Conservation (phyloP, 306 rosid species). For the Heteromeles arbutifolia region DNA sequence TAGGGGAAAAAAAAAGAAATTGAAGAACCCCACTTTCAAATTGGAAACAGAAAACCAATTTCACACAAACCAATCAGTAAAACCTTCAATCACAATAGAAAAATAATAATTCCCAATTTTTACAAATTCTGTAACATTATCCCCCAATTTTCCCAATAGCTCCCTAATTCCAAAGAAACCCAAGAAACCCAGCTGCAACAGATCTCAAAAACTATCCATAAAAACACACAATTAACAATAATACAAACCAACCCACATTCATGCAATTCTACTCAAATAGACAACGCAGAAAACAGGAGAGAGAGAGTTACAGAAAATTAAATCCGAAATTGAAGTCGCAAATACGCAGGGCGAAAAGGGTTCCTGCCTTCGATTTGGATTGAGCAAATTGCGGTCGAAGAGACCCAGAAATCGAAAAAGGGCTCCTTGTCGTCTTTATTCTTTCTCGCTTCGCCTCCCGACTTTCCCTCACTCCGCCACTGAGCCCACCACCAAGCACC, state of each 20-base stretch:
- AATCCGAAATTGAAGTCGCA: not conserved
- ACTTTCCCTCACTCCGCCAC: not conserved
- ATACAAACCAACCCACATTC: not conserved
- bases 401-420: slow-evolving; percentile 3
- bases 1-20: not conserved
- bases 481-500: no score
- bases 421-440: not conserved
- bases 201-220: not conserved
- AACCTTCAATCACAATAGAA: not conserved
- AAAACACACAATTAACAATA: not conserved
- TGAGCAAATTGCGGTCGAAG: not conserved
- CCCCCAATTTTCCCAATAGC: not conserved
- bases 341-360: not conserved
- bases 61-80: not conserved
- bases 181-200: not conserved
- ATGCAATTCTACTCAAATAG: not conserved
- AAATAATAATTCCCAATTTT: not conserved
- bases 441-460: not conserved
- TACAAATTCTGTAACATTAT: not conserved
- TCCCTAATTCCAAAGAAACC: not conserved
- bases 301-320: not conserved
- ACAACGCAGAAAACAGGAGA: not conserved
- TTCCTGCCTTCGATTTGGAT: slow-evolving; percentile 2
- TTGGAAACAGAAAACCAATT: not conserved
- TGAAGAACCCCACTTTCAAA: not conserved